Conservation (phyloP, 2,329 filamentous ascomycete species). For the Aspergillus ochraceoroseus region DNA sequence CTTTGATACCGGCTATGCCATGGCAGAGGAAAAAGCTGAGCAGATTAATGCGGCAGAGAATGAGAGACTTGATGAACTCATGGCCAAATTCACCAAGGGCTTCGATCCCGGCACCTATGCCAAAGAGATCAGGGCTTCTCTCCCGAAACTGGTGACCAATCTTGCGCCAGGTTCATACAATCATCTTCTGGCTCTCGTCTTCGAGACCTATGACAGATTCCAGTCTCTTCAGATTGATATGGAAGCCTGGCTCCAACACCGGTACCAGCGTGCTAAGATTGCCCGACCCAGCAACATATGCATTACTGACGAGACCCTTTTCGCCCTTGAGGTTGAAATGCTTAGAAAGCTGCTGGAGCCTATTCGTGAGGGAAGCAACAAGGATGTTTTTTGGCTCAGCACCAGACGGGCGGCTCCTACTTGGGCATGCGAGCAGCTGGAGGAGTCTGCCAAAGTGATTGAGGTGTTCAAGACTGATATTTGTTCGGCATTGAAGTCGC, state of each 20-base stretch:
- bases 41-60: slow-evolving; percentile 14
- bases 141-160: slow-evolving; percentile 9
- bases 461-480: slow-evolving; percentile 23
- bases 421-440: slow-evolving; percentile 17
- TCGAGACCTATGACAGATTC: slow-evolving; percentile 51
- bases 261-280: slow-evolving; percentile 8
- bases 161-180: slow-evolving; percentile 23
- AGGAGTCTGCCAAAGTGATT: slow-evolving; percentile 21
- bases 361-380: slow-evolving; percentile 17
- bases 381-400: slow-evolving; percentile 20
- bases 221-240: slow-evolving; percentile 62
- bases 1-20: not conserved
- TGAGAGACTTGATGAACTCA: slow-evolving; percentile 14
- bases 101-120: slow-evolving; percentile 21
- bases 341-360: slow-evolving; percentile 23
- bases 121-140: slow-evolving; percentile 10
- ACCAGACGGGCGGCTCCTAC: slow-evolving; percentile 9
- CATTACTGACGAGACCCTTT: slow-evolving; percentile 18
- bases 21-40: slow-evolving; percentile 13
- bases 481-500: slow-evolving; percentile 6
- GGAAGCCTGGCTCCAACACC: slow-evolving; percentile 57
- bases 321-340: slow-evolving; percentile 22
- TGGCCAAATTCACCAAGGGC: slow-evolving; percentile 19
- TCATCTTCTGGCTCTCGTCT: slow-evolving; percentile 25
- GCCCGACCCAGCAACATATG: slow-evolving; percentile 5